Percentiles rank a stretch among this genome's conserved stretches.
phyloP scores from a whole-genome alignment of 2,329 filamentous ascomycete species.

The Pyrenochaeta sp. region DNA sequence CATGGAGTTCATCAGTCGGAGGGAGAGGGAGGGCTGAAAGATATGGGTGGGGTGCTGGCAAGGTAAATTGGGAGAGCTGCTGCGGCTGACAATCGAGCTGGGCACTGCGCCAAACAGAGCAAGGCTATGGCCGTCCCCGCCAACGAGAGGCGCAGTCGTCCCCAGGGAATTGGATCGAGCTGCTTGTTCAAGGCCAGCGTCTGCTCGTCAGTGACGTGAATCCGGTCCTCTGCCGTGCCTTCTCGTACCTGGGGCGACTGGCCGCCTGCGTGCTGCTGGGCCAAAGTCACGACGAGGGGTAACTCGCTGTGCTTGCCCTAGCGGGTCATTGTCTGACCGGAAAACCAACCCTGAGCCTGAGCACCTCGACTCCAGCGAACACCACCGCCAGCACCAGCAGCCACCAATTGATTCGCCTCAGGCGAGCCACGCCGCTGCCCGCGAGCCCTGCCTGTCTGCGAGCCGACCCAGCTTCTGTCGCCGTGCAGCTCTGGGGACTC shows the following conservation, averaged over 20 bases:
- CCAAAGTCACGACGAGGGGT: conserved; percentile 19
- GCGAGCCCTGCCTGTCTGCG: conserved; percentile 5
- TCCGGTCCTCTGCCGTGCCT: neutral
- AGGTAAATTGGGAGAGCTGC: conserved; percentile 33
- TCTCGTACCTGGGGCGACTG: conserved; percentile 4
- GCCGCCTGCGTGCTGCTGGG: conserved; percentile 2
- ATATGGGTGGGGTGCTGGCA: conserved; percentile 32
- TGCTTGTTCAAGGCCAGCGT: conserved; percentile 2
- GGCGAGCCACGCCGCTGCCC: conserved; percentile 9
- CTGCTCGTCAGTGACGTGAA: conserved; percentile 1
- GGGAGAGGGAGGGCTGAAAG: conserved; percentile 25
- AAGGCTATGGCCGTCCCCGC: conserved; percentile 27
- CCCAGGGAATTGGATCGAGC: conserved; percentile 6
- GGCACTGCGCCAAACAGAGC: conserved; percentile 24
- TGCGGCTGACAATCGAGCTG: conserved; percentile 41
- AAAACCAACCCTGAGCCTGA: conserved; percentile 10
- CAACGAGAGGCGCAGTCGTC: conserved; percentile 21
- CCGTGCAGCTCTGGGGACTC: neutral
- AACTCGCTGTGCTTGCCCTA: conserved; percentile 10
- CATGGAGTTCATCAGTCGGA: conserved; percentile 74
- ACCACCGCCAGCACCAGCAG: neutral
- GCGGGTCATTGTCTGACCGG: conserved; percentile 16
- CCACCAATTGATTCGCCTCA: conserved; percentile 6
- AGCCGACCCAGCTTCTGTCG: conserved; percentile 2
- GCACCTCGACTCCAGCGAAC: neutral